Percentiles rank a stretch among this genome's conserved stretches.
phyloP scores from a whole-genome alignment of 208 protist genomes.

The Wallacemonas sp. region DNA sequence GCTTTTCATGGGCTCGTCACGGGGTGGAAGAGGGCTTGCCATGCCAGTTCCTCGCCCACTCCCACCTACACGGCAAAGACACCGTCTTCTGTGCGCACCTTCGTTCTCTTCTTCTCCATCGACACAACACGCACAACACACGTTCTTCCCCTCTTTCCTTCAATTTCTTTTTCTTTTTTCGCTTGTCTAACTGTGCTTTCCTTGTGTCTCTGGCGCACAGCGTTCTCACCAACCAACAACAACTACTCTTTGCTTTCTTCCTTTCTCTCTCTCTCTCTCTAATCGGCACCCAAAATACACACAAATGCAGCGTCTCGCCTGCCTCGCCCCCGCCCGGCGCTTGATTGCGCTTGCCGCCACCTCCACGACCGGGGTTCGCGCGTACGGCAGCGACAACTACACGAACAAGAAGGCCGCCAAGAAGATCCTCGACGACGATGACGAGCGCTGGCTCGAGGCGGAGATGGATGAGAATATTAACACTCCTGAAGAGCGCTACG shows the following conservation, averaged over 20 bases:
- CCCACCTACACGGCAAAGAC: too few relatives aligned
- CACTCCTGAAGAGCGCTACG: constrained; percentile 82
- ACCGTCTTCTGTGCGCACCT: not conserved
- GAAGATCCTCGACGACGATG: constrained; percentile 45
- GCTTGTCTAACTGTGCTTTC: too few relatives aligned
- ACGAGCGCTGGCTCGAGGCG: constrained; percentile 85
- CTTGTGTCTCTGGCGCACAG: too few relatives aligned
- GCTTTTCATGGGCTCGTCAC: too few relatives aligned
- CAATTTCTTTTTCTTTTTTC: constrained; percentile 2
- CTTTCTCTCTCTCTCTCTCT: constrained; percentile 10
- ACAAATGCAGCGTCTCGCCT: constrained; percentile 37
- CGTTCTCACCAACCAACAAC: too few relatives aligned
- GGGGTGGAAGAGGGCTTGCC: too few relatives aligned
- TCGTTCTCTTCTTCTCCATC: not conserved
- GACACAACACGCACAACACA: too few relatives aligned
- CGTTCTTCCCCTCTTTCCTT: constrained; percentile 3
- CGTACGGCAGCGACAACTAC: constrained; percentile 10
- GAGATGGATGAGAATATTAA: constrained; percentile 83
- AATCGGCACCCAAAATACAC: not conserved
- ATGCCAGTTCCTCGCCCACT: too few relatives aligned
- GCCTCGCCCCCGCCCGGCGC: not conserved
- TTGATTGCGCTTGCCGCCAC: not conserved
- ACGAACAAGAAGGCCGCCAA: constrained; percentile 47
- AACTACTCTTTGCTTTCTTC: constrained; percentile 6
- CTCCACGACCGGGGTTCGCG: constrained; percentile 1